Base-by-base conservation (phyloP, 345 rosid genomes). In the Draba incana region DNA sequence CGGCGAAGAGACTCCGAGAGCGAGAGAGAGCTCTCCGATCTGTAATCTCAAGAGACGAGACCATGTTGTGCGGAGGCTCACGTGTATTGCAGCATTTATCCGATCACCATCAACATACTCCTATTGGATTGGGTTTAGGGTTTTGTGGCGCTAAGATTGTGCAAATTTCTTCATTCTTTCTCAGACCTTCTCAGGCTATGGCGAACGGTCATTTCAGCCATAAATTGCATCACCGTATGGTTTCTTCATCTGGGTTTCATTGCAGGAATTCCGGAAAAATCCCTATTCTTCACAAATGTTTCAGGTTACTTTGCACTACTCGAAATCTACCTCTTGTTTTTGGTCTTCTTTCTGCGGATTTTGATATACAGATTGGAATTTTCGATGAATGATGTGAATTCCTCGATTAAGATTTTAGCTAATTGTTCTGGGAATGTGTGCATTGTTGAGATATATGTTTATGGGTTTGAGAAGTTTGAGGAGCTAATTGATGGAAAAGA, bases 61-160 rank as follows among this genome's bases (percentile, higher is more conserved):
- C 57, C 63, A 86, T 92, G 95, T 66, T 84, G 78, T 70, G 84
- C 45, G 81, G 97, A 57, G 86, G 92, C 65, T 88, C 79, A 70
- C 91, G 92, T 66, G 81, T 84, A 47, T 79, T 86, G 31, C 90
- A 77, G 37, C 88, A 83, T 78, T 68, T 87, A 2, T 76, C 85
- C 28, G 86, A 81, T 70, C 73, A 60, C 74, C 56, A 71, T 25
- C 78, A 73, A 23, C 66, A 62, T 10, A 69, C 25, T 3, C 35
- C 61, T 7, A 48, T 66, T 15, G 72, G 78, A 46, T 61, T 78
- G 20, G 81, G 89, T 12, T 79, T 82, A 58, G 87, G 85, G 74
- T 78, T 82, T 69, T 79, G 76, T 70, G 66, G 80, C 37, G 25
- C 83, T 58, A 77, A 77, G 66, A 77, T 84, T 47, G 65, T 78